Evolutionary conservation across 2,329 filamentous ascomycete species (phyloP).

Genomic region (Sporothrix euskadiensis): DNA sequence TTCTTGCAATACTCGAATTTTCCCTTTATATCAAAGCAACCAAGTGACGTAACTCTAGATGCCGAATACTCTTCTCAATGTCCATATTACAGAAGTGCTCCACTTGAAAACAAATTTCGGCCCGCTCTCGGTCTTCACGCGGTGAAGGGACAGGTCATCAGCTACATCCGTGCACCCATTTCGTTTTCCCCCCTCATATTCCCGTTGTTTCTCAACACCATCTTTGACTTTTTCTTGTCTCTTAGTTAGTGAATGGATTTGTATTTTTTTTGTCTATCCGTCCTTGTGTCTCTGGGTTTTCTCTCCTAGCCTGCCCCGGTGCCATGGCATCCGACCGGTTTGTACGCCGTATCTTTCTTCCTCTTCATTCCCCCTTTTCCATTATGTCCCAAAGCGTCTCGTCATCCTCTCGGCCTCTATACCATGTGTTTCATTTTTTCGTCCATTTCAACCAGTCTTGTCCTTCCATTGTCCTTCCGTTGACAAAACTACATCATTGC

Average conservation of each 20-base stretch:
- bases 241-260: background rate
- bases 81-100: background rate
- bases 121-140: background rate
- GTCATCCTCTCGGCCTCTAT: background rate
- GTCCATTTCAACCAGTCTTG: background rate
- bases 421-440: background rate
- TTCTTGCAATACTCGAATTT: background rate
- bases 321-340: background rate
- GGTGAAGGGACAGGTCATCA: background rate
- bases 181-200: no score
- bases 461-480: background rate
- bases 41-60: no score
- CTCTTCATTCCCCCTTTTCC: background rate
- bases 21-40: background rate
- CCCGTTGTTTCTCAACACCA: background rate
- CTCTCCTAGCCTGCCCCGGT: background rate
- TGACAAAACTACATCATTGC: background rate
- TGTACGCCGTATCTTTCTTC: background rate
- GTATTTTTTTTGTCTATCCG: background rate
- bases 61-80: background rate
- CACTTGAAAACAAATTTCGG: background rate
- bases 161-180: background rate
- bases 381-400: background rate
- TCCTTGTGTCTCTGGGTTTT: background rate
- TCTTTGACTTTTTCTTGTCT: background rate